Base-by-base conservation (phyloP, 805 yeast species). In the Wickerhamiella spandovensis region DNA sequence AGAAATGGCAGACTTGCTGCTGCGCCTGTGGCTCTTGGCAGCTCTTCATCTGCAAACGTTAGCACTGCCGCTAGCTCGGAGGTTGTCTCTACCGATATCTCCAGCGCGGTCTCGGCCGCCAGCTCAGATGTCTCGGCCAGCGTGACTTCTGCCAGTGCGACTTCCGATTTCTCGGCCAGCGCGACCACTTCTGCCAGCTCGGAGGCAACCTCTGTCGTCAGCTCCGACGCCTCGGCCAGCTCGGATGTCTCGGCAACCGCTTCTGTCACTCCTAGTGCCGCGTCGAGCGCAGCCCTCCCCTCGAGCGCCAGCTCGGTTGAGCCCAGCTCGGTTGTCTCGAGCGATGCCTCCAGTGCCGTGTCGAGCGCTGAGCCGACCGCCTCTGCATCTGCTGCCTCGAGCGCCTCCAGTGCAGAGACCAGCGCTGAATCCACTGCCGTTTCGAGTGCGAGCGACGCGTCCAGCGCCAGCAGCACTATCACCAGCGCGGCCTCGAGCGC, bases 1-100 rank as follows among this genome's bases (percentile, higher is more conserved):
- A n/a, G n/a, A 8, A 20, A 21, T 23, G 13, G 24, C 45, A 12
- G 20, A 2, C 13, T 46, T 15, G 20, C 44, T 10, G 23, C 22
- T 41, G 24, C 46, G 23, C 3, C 48, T 12, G 15, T 38, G 13
- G 17, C n/a, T n/a, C 10, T 25, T 17, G 5, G 43, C 43, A 13
- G 13, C 15, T 20, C 6, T n/a, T 10, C 5, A 18, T 17, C 47
- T 5, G 52, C 35, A 8, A 6, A 46, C 21, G 13, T 37, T 23
- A 44, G 21, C 25, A 2, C 44, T n/a, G 21, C 42, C 21, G 43
- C 43, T 15, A 6, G 38, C 38, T 30, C 47, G 13, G 39, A n/a
- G n/a, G n/a, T n/a, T n/a, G n/a, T n/a, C n/a, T n/a, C 49, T 12
- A 48, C 44, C 5, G 43, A 48, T 12, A 45, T 43, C 12, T 21